Percentiles rank a stretch among this genome's conserved stretches.
phyloP scores from a whole-genome alignment of 2,329 filamentous ascomycete species.

The Hortaea werneckii region DNA sequence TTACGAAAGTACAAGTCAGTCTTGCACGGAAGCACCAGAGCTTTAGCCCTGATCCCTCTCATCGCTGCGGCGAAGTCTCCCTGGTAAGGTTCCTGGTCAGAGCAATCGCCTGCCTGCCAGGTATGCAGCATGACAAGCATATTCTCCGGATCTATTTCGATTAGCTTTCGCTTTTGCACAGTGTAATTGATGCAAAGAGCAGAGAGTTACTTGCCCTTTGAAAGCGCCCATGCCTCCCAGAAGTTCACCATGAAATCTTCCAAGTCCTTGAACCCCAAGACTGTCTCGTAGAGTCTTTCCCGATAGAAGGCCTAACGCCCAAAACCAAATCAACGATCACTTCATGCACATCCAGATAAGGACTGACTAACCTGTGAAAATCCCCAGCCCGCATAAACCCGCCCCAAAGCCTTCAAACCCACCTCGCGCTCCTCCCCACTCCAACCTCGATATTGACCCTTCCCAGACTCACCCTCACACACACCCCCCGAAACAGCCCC shows the following conservation, averaged over 20 bases:
- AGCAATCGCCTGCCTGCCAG: conserved; percentile 67
- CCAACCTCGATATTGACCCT: conserved; percentile 17
- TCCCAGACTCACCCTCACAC: conserved; percentile 35
- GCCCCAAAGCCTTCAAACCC: conserved; percentile 55
- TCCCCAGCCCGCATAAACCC: conserved; percentile 73
- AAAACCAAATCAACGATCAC: no score
- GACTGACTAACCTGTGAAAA: neutral
- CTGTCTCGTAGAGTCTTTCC: conserved; percentile 55
- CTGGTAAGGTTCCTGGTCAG: conserved; percentile 57
- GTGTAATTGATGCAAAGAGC: conserved; percentile 9
- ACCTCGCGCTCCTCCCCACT: conserved; percentile 42
- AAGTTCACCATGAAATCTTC: conserved; percentile 66
- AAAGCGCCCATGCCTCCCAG: conserved; percentile 65
- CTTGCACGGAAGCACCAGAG: conserved; percentile 58
- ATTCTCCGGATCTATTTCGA: conserved; percentile 54
- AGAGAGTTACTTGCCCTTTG: conserved; percentile 41
- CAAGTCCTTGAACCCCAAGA: conserved; percentile 54
- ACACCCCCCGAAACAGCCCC: conserved; percentile 43
- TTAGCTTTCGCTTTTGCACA: neutral
- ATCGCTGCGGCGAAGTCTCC: conserved; percentile 44
- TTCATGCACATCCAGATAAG: no score
- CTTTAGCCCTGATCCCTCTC: conserved; percentile 60
- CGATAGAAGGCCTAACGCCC: conserved; percentile 54
- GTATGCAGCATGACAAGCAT: conserved; percentile 65
- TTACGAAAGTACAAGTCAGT: conserved; percentile 71